phyloP scores from a whole-genome alignment of 371 early-diverging fungal species.

The Rhizopus arrhizus region DNA sequence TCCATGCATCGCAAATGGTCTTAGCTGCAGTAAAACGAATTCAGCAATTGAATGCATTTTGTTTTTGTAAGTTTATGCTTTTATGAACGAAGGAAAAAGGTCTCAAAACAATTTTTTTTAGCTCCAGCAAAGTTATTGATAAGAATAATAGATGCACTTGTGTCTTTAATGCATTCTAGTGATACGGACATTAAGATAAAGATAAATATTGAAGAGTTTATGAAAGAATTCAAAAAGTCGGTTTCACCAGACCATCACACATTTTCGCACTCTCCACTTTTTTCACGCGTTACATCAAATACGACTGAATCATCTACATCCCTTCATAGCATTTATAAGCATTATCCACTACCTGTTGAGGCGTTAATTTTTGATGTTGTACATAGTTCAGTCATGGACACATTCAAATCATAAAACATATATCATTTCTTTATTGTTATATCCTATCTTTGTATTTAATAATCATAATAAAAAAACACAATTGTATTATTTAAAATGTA shows the following conservation, averaged over 20 bases:
- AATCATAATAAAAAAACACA: too few relatives aligned
- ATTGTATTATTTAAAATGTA: too few relatives aligned
- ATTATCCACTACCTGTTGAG: slow-evolving; percentile 20
- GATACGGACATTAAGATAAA: slow-evolving; percentile 2
- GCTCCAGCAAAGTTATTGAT: slow-evolving; percentile 16
- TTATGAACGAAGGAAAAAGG: background rate
- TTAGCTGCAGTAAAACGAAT: slow-evolving; percentile 6
- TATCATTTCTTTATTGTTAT: background rate
- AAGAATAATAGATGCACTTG: slow-evolving; percentile 19
- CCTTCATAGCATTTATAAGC: slow-evolving; percentile 16
- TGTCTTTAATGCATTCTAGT: slow-evolving; percentile 3
- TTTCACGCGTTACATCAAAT: background rate
- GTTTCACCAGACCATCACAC: slow-evolving; percentile 16
- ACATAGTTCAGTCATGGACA: slow-evolving; percentile 1
- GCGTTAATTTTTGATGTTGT: slow-evolving; percentile 25
- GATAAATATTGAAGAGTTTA: slow-evolving; percentile 10
- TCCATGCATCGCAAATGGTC: slow-evolving; percentile 11
- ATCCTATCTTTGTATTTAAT: too few relatives aligned
- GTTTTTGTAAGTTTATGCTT: slow-evolving; percentile 20
- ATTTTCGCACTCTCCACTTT: slow-evolving; percentile 6
- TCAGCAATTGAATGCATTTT: background rate
- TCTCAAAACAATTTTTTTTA: background rate
- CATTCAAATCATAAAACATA: background rate
- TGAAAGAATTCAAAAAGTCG: slow-evolving; percentile 5
- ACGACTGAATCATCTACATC: background rate